phyloP scores from a whole-genome alignment of 768 basidiomycete genomes.

The Exidia glandulosa region DNA sequence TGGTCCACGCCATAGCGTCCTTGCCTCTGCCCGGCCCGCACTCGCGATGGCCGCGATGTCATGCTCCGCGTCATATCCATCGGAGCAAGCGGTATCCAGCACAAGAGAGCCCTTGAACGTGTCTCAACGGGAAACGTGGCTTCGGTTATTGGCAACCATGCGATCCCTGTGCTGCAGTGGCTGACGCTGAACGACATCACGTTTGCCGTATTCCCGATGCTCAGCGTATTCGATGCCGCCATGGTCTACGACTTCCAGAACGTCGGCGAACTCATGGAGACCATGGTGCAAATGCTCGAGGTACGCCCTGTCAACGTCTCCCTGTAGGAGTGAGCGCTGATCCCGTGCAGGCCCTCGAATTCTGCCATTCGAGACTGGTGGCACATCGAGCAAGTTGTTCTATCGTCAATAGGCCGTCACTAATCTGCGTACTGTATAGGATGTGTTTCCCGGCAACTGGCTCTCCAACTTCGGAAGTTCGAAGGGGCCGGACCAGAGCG shows the following conservation, averaged over 20 bases:
- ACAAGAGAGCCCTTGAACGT: background rate
- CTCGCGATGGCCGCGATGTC: background rate
- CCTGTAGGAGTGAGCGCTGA: background rate
- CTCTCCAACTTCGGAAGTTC: background rate
- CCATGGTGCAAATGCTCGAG: background rate
- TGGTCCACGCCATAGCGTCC: background rate
- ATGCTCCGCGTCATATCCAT: background rate
- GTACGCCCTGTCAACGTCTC: background rate
- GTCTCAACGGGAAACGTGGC: background rate
- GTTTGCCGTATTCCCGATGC: background rate
- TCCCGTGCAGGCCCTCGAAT: background rate
- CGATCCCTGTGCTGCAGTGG: background rate
- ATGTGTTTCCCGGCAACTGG: background rate
- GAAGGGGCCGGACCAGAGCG: background rate
- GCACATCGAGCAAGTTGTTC: background rate
- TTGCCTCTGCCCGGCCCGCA: background rate
- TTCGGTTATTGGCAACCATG: background rate
- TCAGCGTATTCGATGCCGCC: background rate
- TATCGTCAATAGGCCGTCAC: background rate
- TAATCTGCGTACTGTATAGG: background rate
- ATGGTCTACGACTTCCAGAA: background rate
- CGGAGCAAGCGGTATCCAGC: background rate
- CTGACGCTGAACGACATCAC: background rate
- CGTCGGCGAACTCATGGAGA: background rate
- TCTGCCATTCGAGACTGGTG: background rate